phyloP scores from a whole-genome alignment of 2,329 filamentous ascomycete species.

The Fusarium pilosicola region DNA sequence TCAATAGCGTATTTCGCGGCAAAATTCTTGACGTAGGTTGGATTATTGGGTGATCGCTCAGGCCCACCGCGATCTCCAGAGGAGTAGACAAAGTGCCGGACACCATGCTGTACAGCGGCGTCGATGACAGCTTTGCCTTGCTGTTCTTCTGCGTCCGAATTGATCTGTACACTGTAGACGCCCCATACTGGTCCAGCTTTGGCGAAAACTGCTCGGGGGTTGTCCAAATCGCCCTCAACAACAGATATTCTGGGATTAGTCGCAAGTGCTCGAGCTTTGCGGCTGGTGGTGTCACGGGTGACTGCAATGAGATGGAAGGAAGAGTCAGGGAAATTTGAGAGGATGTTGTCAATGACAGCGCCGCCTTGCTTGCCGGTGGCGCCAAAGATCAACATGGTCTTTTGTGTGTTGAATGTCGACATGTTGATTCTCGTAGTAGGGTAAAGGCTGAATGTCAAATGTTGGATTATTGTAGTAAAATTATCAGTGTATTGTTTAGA shows the following conservation, averaged over 20 bases:
- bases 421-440: background rate
- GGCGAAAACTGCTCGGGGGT: background rate
- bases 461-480: background rate
- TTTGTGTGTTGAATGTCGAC: background rate
- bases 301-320: background rate
- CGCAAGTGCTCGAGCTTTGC: background rate
- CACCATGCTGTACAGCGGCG: background rate
- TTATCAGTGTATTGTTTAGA: background rate
- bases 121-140: constrained; percentile 1
- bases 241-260: background rate
- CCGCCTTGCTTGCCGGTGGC: constrained; percentile 6
- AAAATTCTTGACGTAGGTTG: constrained; percentile 56
- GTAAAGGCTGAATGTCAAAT: too few species aligned
- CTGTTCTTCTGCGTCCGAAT: background rate
- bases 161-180: background rate
- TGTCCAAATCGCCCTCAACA: background rate
- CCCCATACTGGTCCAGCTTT: background rate
- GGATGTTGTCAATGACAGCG: constrained; percentile 1
- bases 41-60: background rate
- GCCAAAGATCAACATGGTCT: background rate
- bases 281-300: background rate
- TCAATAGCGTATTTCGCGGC: constrained; percentile 66
- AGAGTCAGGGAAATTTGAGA: background rate
- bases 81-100: constrained; percentile 2
- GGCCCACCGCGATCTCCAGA: background rate